phyloP scores from a whole-genome alignment of 495 filamentous ascomycete genomes.

The Geoglossum glabrum region DNA sequence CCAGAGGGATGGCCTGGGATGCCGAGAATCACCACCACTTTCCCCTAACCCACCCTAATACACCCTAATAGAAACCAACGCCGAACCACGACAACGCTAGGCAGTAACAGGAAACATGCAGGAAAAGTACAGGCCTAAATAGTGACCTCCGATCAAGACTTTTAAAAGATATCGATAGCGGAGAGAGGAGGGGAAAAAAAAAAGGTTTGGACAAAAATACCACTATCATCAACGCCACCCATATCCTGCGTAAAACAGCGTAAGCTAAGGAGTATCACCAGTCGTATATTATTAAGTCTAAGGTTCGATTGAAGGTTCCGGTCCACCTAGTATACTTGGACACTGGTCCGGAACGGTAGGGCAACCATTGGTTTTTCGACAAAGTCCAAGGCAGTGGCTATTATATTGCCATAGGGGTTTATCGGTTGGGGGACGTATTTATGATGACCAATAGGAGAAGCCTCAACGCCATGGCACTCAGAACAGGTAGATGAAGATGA shows the following conservation, averaged over 20 bases:
- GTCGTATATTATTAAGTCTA: neutral
- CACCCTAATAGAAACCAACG: neutral
- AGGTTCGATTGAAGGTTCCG: neutral
- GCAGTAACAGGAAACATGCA: neutral
- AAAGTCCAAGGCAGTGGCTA: constrained; percentile 1
- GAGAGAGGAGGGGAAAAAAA: too few species aligned
- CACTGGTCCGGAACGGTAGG: neutral
- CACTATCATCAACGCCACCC: neutral
- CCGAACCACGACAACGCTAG: neutral
- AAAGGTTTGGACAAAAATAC: neutral
- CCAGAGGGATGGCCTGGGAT: neutral
- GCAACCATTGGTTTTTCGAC: neutral
- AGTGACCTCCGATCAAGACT: neutral
- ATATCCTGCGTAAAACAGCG: neutral
- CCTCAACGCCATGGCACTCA: neutral
- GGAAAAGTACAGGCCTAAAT: neutral
- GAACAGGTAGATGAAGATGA: constrained; percentile 5
- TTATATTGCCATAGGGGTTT: neutral
- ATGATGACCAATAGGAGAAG: neutral
- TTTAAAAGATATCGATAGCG: neutral
- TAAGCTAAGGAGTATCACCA: neutral
- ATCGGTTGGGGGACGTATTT: neutral
- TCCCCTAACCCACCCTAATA: neutral
- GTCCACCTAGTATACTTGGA: neutral
- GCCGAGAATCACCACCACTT: neutral